Base-by-base conservation (phyloP, 768 basidiomycete species). In the Cystofilobasidium ferigula region DNA sequence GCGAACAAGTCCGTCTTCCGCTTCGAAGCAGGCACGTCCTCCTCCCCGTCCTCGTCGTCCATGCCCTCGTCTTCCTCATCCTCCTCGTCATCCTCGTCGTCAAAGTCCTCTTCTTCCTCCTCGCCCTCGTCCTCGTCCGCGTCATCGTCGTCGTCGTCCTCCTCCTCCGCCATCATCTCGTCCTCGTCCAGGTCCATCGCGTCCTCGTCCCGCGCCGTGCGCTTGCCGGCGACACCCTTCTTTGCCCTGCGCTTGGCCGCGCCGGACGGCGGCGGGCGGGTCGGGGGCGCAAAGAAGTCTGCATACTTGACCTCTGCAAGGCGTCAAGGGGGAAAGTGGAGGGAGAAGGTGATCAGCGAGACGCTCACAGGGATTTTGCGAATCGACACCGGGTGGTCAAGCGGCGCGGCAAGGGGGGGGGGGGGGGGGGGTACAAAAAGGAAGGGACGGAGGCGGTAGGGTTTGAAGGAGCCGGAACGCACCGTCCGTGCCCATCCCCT, bases 1-100 rank as follows among this genome's bases (percentile, higher is more conserved):
- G 83, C 88, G 70, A 91, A 88, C 36, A 92, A 78, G 73, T 89
- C 88, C 56, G 84, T 81, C 72, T 88, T 88, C 59, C 88, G 79
- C 28, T 78, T 74, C 28, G 70, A 54, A 0, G 67, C 48, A 12
- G 24, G 30, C n/a, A 43, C 20, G 18, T 43, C 73, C 20, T 74
- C 64, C 26, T 71, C 58, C n/a, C 64, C 57, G 16, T 42, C 69
- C 22, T 62, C 71, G 10, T 62, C 71, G 32, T 68, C 26, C 24
- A 67, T 70, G 30, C 47, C 47, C 10, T 68, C 68, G 7, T 67
- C 68, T 24, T 61, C 74, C 22, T 76, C 77, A 26, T 72, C 66
- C 42, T 74, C 76, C 13, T 74, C 74, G 28, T 73, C 74, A 8
- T 74, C 74, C n/a, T 58, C 57, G 1, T 73, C 72, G 14, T 56